Evolutionary conservation across 2,329 filamentous ascomycete species (phyloP), one percentile per base, ranked within the genome.

Genomic region (Macrophomina phaseolina): DNA sequence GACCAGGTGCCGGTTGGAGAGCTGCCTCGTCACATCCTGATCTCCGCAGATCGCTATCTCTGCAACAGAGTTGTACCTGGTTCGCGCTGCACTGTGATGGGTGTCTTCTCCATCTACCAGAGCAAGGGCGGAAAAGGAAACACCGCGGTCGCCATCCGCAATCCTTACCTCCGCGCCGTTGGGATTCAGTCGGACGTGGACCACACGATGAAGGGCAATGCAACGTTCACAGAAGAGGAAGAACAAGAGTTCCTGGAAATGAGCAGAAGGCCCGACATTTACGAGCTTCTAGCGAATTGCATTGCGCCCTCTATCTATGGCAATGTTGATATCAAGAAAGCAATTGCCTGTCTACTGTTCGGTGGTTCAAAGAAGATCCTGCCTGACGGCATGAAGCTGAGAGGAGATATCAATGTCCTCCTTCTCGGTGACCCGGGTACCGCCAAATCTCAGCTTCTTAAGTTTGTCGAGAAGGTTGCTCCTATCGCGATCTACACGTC

Each of bases 271-370:
- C 92, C 93, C 7, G 94, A 98, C 76, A 86, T 99, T n/a, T 99
- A 98, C 79, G 90, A 91, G 40, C 84, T 92, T 45, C 94, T 99
- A 81, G 89, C 94, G 1, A 89, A 91, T 73, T 98, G 94, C 78
- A 97, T 99, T 71, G 95, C 95, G 5, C 95, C 95, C 0, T 97
- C 95, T 0, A 99, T 99, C 74, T 99, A 97, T 76, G 95, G 95
- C 62, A 99, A 97, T 76, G 81, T 87, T 46, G 92, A 98, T 76
- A 99, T 99, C 79, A 99, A 99, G 77, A 99, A 98, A 79, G 90
- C 95, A 4, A 98, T 99, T 73, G 87, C 96, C 1, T 99, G 95
- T 81, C 84, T 99, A 5, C 84, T 99, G 1, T 89, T 98, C 77
- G 95, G 95, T 67, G 95, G 95, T 14, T 97, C 93, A 36, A 99